Base-by-base conservation (phyloP, 768 basidiomycete genomes). In the Inosperma sp. region DNA sequence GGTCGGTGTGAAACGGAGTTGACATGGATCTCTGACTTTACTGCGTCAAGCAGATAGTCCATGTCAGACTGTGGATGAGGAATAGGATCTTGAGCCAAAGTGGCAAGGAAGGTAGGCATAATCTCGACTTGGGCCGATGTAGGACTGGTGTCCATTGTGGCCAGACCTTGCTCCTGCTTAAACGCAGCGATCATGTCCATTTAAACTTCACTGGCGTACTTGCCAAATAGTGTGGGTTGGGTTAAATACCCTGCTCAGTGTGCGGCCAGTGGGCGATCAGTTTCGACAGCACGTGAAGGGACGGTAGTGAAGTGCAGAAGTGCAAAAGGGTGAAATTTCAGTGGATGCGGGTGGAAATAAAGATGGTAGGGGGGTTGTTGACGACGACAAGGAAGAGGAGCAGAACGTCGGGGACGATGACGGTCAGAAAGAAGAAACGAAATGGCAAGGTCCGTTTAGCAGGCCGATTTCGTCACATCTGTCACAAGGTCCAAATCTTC, bases 101-200 rank as follows among this genome's bases (percentile, higher is more conserved):
- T 22, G 30, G 60, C 46, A 56, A 62, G 34, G 59, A 56, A 58
- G 26, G 56, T 46, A 36, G 57, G 42, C 39, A 55, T 14, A 49
- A 55, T 48, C 41, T 56, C 51, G 42, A 34, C 33, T 37, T 62
- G 62, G 30, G 59, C 35, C 44, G 67, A 64, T 16, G 40, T 14
- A 42, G 67, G 66, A 31, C 65, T 61, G 27, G 68, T 69, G 57
- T 70, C 72, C 71, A 75, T 72, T 53, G 65, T 54, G 31, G 56
- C 59, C 37, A 60, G 56, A 42, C 61, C 63, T 53, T 62, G 48
- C 48, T 65, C 63, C 65, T 65, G 67, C 57, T 67, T 67, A 59
- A 68, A 72, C 39, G 63, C 62, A 50, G 50, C 59, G 52, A 62
- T 60, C 43, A 53, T 54, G 40, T 62, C 56, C 61, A 60, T 59